Evolutionary conservation across 371 early-diverging fungal species (phyloP), one percentile per base, ranked within the genome.

Genomic region (Rhizopus arrhizus): DNA sequence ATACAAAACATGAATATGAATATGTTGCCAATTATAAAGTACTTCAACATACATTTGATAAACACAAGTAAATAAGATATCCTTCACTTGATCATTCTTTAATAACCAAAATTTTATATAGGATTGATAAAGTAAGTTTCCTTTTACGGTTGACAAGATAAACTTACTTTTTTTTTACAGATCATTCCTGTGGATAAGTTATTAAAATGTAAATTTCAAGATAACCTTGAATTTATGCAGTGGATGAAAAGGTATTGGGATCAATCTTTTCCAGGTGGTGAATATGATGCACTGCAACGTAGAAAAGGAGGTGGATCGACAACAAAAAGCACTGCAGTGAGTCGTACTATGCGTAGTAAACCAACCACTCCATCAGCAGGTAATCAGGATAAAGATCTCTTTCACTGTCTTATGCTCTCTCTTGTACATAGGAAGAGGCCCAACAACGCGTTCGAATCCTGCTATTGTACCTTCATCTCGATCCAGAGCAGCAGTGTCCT

Each of bases 171-270:
- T 36, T 36, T 2, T 36, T 36, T 36, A n/a, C 15, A 89, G 85
- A 77, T 81, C 35, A 88, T 97, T 42, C 95, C 94, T 53, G 93
- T 93, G 5, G 91, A 95, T 40, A 77, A 87, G 5, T 78, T 98
- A 66, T 80, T 89, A 58, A 96, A 95, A 69, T 93, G 94, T 82
- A 92, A 91, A 65, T 92, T 97, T 80, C 96, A 96, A 76, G 98
- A 98, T 76, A 98, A 97, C 72, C 80, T 98, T 59, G 96, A 96
- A 80, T 95, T 98, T 67, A 66, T 95, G 69, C 96, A 96, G 67
- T 96, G 96, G 96, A 65, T 94, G 61, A 96, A 93, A 67, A 81
- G 82, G 63, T 95, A 71, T 62, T 95, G 94, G 95, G 95, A 95
- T 61, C 74, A 78, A 41, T 84, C 89, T 64, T 91, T 76, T 56